Base-by-base conservation (phyloP, 208 protist genomes). In the Plasmodiophora brassicae region DNA sequence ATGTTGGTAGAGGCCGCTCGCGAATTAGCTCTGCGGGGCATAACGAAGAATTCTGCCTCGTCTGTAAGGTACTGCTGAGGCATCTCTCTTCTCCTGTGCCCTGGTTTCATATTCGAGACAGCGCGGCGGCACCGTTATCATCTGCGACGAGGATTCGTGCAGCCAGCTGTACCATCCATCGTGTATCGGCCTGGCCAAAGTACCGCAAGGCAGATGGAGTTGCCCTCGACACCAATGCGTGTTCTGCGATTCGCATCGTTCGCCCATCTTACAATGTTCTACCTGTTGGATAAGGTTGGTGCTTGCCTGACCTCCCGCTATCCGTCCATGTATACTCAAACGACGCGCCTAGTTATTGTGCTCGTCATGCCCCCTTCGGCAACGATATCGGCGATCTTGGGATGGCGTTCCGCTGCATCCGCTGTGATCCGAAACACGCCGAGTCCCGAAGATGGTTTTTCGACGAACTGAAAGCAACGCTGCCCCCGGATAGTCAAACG, bases 221-320 rank as follows among this genome's bases (percentile, higher is more conserved):
- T 78, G 65, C n/a, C 65, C 65, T 44, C 5, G n/a, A 38, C 65
- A 78, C 41, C 65, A 38, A 38, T 78, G 65, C 65, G 5, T 38
- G 10, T 78, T 78, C 32, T 78, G 65, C 65, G n/a, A n/a, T n/a
- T n/a, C 65, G 14, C n/a, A 32, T 14, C 14, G 5, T 32, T 5
- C 32, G 41, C 65, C 5, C n/a, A 32, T 5, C 20, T 5, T 78
- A 38, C 10, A 32, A 38, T 78, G 65, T 32, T 14, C 10, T 14
- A 5, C 65, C 41, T 78, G 65, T 38, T 78, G 65, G 65, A 78
- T 78, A 5, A 78, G 65, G 65, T 78, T 38, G n/a, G n/a, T n/a
- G n/a, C n/a, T 5, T 32, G 5, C 65, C 20, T 44, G 32, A 32
- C 5, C 5, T 57, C 5, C 10, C 41, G 5, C 41, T 5, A 78